Evolutionary conservation across 768 basidiomycete species (phyloP), one percentile per base, ranked within the genome.

Genomic region (Daedaleopsis nitida): DNA sequence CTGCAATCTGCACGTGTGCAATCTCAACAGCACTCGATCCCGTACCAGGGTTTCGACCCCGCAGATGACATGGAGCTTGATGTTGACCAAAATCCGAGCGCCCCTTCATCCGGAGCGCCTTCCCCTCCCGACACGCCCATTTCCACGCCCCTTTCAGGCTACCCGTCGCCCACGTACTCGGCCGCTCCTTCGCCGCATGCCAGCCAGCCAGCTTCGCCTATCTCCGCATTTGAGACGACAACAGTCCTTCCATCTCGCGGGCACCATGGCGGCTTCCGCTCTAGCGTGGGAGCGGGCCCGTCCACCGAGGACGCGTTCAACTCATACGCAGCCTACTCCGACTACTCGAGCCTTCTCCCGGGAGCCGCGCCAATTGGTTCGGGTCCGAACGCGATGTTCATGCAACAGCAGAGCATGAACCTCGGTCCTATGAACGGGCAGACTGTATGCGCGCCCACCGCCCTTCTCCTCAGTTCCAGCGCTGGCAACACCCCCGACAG

Each of bases 41-140:
- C 71, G 13, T 75, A 76, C 61, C 70, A 77, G 23, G 75, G 79
- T 0, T 88, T 89, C 66, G 90, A 91, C 69, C 78, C 87, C 0
- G 39, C 39, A 42, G 89, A 91, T 70, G 91, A 92, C 66, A 92
- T 92, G 89, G 90, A 92, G 66, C 80, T 91, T 21, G 89, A 91
- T 54, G 70, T 78, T 24, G 89, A 90, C 65, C 63, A 72, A 54
- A 38, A 69, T 62, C n/a, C 69, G 47, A 73, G 70, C 65, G 66
- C 71, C 35, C 70, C 75, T 49, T 73, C 75, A 8, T 74, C 74
- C 23, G 68, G 73, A 19, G 70, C 75, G 10, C 74, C 76, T 39
- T 68, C 80, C 5, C 80, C 78, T 12, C 79, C 78, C 32, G 79
- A 80, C 54, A 81, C 80, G 0, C 79, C 80, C 27, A 70, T 80